A percentile compares a stretch with the other conserved stretches of the same genome.
phyloP scores from a whole-genome alignment of 306 rosid species.

The Heteromeles arbutifolia region DNA sequence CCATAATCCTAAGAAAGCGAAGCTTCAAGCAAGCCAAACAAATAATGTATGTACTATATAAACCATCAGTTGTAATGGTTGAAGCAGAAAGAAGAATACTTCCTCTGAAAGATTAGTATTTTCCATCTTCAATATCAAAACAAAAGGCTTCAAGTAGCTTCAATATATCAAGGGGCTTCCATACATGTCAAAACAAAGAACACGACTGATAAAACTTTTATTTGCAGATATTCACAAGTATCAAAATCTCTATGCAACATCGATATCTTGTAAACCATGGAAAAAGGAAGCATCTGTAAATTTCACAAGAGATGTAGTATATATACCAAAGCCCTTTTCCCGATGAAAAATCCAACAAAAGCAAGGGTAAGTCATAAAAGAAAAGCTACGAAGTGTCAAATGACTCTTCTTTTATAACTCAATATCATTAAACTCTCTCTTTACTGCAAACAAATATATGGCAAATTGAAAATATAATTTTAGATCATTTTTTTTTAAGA shows the following conservation, averaged over 20 bases:
- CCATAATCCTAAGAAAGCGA: not conserved
- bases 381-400: not conserved
- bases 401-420: not conserved
- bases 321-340: not conserved
- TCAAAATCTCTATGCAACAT: not conserved
- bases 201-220: not conserved
- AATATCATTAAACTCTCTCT: not conserved
- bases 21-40: not conserved
- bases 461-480: not conserved
- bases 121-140: not conserved
- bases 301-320: not conserved
- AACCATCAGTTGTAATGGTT: not conserved
- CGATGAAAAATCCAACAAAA: not conserved
- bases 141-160: not conserved
- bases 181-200: not conserved
- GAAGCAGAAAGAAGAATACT: not conserved
- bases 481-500: no score
- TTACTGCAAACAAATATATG: not conserved
- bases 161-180: not conserved
- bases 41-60: not conserved
- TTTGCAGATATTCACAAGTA: not conserved
- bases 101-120: not conserved
- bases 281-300: not conserved
- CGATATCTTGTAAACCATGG: not conserved
- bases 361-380: not conserved